A percentile compares a stretch with the other conserved stretches of the same genome.
Conservation (phyloP, 1,284 basidiomycete genomes). For the Cryptococcus sp. region DNA sequence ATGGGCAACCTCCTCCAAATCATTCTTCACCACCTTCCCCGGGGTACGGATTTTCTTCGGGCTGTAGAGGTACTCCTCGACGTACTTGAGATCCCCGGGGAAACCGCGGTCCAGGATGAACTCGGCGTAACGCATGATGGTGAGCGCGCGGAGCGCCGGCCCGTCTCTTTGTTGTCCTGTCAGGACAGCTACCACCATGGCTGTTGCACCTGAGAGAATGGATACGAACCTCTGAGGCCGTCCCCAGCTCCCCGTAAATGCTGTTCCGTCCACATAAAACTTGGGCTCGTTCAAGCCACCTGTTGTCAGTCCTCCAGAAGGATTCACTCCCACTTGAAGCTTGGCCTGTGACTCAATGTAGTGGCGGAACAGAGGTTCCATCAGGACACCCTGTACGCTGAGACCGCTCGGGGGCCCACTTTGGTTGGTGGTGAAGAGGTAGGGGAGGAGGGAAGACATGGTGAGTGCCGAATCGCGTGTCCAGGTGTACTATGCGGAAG, state of each 20-base stretch:
- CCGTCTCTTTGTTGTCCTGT: slow-evolving; percentile 44
- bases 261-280: slow-evolving; percentile 50
- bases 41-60: slow-evolving; percentile 13
- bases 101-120: slow-evolving; percentile 47
- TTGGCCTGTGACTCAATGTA: slow-evolving; percentile 42
- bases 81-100: slow-evolving; percentile 40
- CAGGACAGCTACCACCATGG: no score
- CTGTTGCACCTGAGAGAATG: no score
- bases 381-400: slow-evolving; percentile 1
- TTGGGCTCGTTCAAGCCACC: slow-evolving; percentile 58
- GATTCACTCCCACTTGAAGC: slow-evolving; percentile 50
- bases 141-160: slow-evolving; percentile 52
- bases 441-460: slow-evolving; percentile 30
- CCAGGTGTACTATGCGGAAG: slow-evolving; percentile 50
- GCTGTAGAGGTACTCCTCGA: slow-evolving; percentile 47
- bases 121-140: slow-evolving; percentile 50
- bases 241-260: slow-evolving; percentile 51
- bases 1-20: slow-evolving; percentile 53
- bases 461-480: slow-evolving; percentile 52
- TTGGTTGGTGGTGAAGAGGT: slow-evolving; percentile 7
- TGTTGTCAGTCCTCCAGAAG: slow-evolving; percentile 49
- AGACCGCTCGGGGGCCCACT: not conserved
- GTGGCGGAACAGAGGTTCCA: slow-evolving; percentile 39
- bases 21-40: slow-evolving; percentile 52
- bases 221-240: slow-evolving; percentile 49